Conservation (phyloP, 257 asterid genomes). For the Craterostigma plantagineum region DNA sequence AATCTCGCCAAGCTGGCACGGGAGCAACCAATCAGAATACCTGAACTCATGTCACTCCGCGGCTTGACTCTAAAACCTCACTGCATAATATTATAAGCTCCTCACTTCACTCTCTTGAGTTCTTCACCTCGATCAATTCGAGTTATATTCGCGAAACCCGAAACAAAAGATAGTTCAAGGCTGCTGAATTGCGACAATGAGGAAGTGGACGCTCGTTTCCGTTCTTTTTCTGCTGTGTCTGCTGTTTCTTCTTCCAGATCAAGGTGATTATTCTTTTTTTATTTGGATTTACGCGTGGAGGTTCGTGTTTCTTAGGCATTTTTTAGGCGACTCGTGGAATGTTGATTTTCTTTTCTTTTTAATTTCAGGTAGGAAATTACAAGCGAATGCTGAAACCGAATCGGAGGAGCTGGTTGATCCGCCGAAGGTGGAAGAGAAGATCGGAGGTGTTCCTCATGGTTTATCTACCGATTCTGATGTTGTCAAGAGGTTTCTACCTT, state of each 20-base stretch:
- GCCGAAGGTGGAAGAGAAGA: slow-evolving; percentile 73
- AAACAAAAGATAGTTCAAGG: background rate
- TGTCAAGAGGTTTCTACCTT: slow-evolving; percentile 34
- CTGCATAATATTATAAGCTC: background rate
- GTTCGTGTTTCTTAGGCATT: slow-evolving; percentile 1
- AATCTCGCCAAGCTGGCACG: background rate
- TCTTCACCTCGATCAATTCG: no score
- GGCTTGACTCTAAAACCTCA: slow-evolving; percentile 5
- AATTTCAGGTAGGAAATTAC: slow-evolving; percentile 48
- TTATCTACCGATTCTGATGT: slow-evolving; percentile 91
- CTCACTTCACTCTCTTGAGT: slow-evolving; percentile 6
- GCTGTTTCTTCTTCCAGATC: slow-evolving; percentile 69
- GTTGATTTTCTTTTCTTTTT: background rate
- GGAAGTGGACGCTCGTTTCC: slow-evolving; percentile 78
- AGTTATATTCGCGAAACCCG: no score
- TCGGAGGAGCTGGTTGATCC: slow-evolving; percentile 54
- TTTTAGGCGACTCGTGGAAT: background rate
- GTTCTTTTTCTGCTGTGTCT: slow-evolving; percentile 48
- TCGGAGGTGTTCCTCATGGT: slow-evolving; percentile 72
- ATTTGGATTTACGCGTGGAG: background rate
- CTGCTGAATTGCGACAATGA: slow-evolving; percentile 20
- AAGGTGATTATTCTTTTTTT: slow-evolving; percentile 19
- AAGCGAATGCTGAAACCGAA: slow-evolving; percentile 63
- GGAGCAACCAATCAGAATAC: slow-evolving; percentile 16
- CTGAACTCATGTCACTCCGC: background rate